Conservation (phyloP, 2,329 filamentous ascomycete species). For the Colletotrichum trifolii region DNA sequence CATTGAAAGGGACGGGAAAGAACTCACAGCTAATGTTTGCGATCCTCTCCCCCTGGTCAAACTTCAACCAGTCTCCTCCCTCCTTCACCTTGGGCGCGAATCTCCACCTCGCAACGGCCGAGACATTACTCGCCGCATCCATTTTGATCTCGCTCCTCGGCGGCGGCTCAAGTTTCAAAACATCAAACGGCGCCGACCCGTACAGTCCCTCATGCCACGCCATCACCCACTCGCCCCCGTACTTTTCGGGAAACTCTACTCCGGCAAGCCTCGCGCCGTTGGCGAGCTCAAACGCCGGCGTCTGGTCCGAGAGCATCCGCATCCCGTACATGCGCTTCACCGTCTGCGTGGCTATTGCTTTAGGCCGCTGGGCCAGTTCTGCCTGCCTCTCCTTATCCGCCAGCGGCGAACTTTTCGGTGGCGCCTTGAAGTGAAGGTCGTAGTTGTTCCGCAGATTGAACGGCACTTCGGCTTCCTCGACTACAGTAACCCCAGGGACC, state of each 20-base stretch:
- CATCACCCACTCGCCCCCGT: conserved; percentile 67
- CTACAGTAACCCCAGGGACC: conserved; percentile 59
- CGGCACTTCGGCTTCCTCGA: conserved; percentile 57
- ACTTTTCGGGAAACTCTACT: conserved; percentile 61
- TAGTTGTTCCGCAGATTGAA: conserved; percentile 58
- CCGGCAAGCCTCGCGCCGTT: conserved; percentile 62
- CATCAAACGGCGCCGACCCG: conserved; percentile 61
- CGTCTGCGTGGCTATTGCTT: conserved; percentile 58
- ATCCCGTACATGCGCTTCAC: conserved; percentile 60
- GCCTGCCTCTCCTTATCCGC: conserved; percentile 51
- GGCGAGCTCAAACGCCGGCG: conserved; percentile 58
- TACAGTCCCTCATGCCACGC: conserved; percentile 66
- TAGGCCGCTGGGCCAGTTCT: conserved; percentile 56
- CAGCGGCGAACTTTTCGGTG: conserved; percentile 50
- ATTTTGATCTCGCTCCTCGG: conserved; percentile 58
- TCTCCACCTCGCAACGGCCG: conserved; percentile 64
- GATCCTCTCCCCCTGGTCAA: conserved; percentile 75
- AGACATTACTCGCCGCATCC: conserved; percentile 58
- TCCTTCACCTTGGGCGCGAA: conserved; percentile 58
- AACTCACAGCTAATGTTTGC: conserved; percentile 70
- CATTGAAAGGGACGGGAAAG: neutral
- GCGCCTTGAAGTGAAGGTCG: conserved; percentile 59
- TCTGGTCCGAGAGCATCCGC: conserved; percentile 56
- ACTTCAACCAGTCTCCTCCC: conserved; percentile 62
- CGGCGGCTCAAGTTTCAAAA: conserved; percentile 60